Base-by-base conservation (phyloP, 768 basidiomycete genomes). In the Fomitopsis pulvina region DNA sequence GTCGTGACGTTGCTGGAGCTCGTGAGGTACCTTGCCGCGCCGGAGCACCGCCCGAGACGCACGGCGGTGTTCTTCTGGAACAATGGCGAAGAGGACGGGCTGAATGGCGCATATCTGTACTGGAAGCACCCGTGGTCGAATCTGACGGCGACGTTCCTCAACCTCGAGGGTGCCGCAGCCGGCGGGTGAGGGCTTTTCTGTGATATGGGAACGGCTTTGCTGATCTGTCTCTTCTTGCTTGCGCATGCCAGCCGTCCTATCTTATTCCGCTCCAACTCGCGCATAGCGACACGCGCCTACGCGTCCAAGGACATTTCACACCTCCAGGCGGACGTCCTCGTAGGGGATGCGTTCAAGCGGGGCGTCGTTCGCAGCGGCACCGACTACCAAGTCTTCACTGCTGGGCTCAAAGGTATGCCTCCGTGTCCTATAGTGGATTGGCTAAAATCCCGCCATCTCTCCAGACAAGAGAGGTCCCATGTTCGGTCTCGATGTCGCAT, bases 31-130 rank as follows among this genome's bases (percentile, higher is more conserved):
- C 61, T 71, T 27, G 59, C 67, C 6, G 64, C 67, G 48, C 69
- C 80, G 34, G 52, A 57, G 20, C 44, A 53, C 25, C 68, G 73
- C 6, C 78, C 78, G 1, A 65, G 68, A 37, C 72, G 80, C 32
- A 86, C 85, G 0, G 82, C 83, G 5, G 66, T 92, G 3, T 89
- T 92, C 71, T 88, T 91, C 58, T 76, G 89, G 62, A 92, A 92
- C 63, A 91, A 92, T 52, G 89, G 84, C 1, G 90, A 92, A 60
- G 89, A 92, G 58, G 80, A 87, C 61, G 77, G 81, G 28, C 63
- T 91, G 55, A 75, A 83, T 52, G 89, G 89, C 21, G 83, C 87
- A 7, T 81, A 81, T 59, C 70, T 74, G 77, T 87, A 62, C 55
- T 71, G 64, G 51, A 69, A 79, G 54, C 88, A 92, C 52, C 81